Conservation (phyloP, 305 asterid species). For the Fraxinus platypoda region DNA sequence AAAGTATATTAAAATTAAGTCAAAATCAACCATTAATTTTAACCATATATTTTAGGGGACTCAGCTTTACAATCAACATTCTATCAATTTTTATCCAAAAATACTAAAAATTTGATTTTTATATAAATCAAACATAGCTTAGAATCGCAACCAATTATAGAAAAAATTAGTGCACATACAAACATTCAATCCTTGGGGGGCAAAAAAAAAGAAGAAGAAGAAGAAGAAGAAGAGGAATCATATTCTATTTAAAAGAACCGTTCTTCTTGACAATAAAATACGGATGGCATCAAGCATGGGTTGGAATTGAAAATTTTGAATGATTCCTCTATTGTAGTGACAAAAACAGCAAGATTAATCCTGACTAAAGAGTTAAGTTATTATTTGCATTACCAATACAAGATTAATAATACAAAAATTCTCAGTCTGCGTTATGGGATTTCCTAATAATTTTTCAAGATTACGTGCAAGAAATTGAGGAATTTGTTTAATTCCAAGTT, state of each 20-base stretch:
- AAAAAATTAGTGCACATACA: neutral
- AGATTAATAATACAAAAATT: neutral
- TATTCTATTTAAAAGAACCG: neutral
- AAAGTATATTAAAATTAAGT: too few species aligned
- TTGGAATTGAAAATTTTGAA: neutral
- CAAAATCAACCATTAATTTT: too few species aligned
- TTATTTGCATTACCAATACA: neutral
- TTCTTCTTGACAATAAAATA: neutral
- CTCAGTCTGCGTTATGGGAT: neutral
- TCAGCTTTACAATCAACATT: too few species aligned
- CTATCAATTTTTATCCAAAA: too few species aligned
- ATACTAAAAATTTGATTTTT: too few species aligned
- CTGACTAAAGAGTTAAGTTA: neutral
- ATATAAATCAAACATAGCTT: too few species aligned
- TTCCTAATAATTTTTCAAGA: neutral
- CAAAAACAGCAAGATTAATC: constrained; percentile 11
- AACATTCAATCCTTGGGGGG: too few species aligned
- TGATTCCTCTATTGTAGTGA: constrained; percentile 28
- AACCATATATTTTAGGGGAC: too few species aligned
- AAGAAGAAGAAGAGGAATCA: neutral
- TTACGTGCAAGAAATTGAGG: neutral
- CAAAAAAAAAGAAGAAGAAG: neutral
- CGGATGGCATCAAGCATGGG: constrained; percentile 16
- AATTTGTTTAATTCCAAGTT: neutral
- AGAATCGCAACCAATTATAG: neutral